These are phyloP conservation scores for Blastomyces emzantsi DNA, from an alignment of 2,329 filamentous ascomycete species.

Conservation along the genomic window DNA sequence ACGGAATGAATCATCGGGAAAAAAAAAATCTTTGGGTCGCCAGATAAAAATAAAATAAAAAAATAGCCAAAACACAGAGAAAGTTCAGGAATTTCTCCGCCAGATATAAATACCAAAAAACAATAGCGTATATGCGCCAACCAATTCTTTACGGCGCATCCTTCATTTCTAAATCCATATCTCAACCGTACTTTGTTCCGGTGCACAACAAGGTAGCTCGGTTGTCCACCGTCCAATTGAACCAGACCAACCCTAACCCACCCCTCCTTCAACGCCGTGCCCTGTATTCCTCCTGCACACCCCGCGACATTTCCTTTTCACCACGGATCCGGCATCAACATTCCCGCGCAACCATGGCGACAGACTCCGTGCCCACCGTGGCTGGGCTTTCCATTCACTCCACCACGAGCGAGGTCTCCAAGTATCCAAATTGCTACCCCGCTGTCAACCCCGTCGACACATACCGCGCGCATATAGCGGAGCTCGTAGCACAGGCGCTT, in stretches of 20 bases:
- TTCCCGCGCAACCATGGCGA: slow-evolving; percentile 26
- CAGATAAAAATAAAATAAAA: background rate
- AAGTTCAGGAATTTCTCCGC: background rate
- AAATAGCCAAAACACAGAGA: background rate
- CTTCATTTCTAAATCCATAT: slow-evolving; percentile 8
- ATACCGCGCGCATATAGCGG: slow-evolving; percentile 40
- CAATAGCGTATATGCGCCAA: slow-evolving; percentile 13
- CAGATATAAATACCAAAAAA: background rate
- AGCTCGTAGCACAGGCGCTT: slow-evolving; percentile 30
- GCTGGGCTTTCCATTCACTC: slow-evolving; percentile 35
- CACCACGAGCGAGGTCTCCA: slow-evolving; percentile 28
- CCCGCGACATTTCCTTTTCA: slow-evolving; percentile 5
- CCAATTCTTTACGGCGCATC: slow-evolving; percentile 9
- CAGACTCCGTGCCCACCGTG: slow-evolving; percentile 28
- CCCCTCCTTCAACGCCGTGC: slow-evolving; percentile 13
- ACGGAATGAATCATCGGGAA: background rate
- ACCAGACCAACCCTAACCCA: slow-evolving; percentile 2
- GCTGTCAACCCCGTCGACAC: slow-evolving; percentile 40
- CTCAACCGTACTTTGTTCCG: background rate
- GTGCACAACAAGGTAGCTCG: slow-evolving; percentile 1
- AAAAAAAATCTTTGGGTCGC: background rate
- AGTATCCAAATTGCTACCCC: slow-evolving; percentile 35
- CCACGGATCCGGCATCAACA: background rate
- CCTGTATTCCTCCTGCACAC: slow-evolving; percentile 10
- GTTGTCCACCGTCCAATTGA: background rate